phyloP scores from a whole-genome alignment of 1,284 basidiomycete genomes.

The Uromyces viciae-fabae region DNA sequence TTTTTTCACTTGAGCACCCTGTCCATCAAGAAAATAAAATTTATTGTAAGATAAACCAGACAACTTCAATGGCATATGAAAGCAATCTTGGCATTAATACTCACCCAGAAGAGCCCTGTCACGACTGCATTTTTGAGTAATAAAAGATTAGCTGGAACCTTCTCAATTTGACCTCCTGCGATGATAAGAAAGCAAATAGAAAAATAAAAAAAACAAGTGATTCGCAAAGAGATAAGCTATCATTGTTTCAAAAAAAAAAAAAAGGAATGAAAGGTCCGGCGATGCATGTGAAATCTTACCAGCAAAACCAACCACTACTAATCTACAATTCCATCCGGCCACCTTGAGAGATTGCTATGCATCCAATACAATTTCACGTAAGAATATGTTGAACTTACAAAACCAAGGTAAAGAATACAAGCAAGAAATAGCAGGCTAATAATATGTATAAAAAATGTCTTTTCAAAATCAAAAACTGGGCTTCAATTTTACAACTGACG shows the following conservation, averaged over 20 bases:
- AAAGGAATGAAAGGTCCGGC: background rate
- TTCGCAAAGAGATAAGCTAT: background rate
- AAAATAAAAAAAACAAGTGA: background rate
- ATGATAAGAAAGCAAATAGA: background rate
- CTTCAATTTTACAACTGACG: background rate
- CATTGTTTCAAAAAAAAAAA: background rate
- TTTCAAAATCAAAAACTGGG: too few species aligned
- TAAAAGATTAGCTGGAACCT: slow-evolving; percentile 35
- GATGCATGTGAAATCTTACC: slow-evolving; percentile 53
- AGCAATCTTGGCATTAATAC: background rate
- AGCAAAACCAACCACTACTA: slow-evolving; percentile 78
- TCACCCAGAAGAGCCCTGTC: slow-evolving; percentile 35
- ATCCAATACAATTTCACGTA: background rate
- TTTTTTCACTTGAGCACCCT: slow-evolving; percentile 60
- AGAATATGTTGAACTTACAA: too few species aligned
- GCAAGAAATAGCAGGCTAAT: too few species aligned
- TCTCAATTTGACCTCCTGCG: slow-evolving; percentile 38
- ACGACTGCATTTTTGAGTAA: slow-evolving; percentile 17
- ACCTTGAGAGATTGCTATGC: slow-evolving; percentile 66
- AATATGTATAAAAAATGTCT: background rate
- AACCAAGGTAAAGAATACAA: too few species aligned
- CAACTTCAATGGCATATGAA: background rate
- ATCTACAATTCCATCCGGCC: slow-evolving; percentile 88
- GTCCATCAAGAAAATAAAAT: slow-evolving; percentile 35
- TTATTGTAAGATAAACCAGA: background rate